A percentile compares a stretch with the other conserved stretches of the same genome.
phyloP scores from a whole-genome alignment of 805 yeast species.

The Isabelozyma pseudorhagii region DNA sequence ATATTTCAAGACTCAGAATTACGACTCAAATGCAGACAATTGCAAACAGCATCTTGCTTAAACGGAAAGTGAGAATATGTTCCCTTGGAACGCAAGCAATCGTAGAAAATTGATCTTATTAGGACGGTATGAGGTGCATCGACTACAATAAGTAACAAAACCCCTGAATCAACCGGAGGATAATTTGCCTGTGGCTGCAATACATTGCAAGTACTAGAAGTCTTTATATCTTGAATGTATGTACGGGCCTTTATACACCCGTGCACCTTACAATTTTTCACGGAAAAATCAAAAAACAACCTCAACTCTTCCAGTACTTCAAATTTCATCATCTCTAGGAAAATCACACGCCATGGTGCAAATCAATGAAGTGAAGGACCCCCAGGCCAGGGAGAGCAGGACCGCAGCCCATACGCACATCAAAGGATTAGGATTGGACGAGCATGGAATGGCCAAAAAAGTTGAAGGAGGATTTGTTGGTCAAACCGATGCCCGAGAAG shows the following conservation, averaged over 20 bases:
- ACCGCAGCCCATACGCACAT: slow-evolving; percentile 98
- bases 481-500: slow-evolving; percentile 75
- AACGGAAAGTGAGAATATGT: no score
- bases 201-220: no score
- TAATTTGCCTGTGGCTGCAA: no score
- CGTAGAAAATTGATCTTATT: no score
- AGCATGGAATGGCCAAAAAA: slow-evolving; percentile 76
- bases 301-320: not conserved
- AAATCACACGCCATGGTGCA: slow-evolving; percentile 55
- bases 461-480: slow-evolving; percentile 90
- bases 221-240: no score
- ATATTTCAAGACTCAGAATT: not conserved
- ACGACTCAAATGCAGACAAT: not conserved
- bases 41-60: not conserved
- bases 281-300: not conserved
- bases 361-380: slow-evolving; percentile 71
- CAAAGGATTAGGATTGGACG: slow-evolving; percentile 92
- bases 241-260: no score
- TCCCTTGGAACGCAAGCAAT: no score
- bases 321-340: no score
- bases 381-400: slow-evolving; percentile 52
- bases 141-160: no score
- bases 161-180: no score
- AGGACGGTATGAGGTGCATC: no score
- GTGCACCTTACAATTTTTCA: not conserved